Percentiles rank a stretch among this genome's conserved stretches.
Evolutionary conservation across 805 yeast species (phyloP).

Genomic region (Saccharomyces mikatae): DNA sequence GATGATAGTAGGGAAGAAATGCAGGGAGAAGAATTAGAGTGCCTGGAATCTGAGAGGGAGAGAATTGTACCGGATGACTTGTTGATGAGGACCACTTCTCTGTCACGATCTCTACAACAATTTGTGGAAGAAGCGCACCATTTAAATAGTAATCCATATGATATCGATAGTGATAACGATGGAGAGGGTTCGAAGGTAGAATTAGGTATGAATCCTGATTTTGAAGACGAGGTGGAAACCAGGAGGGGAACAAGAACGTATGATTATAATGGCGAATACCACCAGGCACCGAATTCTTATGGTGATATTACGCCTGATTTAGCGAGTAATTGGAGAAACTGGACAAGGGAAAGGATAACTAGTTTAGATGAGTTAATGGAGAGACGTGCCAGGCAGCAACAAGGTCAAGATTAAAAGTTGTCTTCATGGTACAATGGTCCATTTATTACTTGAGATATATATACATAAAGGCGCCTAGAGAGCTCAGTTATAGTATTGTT

Average conservation of each 20-base stretch:
- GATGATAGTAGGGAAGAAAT: constrained; percentile 13
- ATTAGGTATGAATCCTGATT: constrained; percentile 16
- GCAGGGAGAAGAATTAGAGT: constrained; percentile 19
- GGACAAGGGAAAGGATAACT: constrained; percentile 6
- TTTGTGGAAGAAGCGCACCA: constrained; percentile 18
- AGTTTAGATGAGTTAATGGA: constrained; percentile 9
- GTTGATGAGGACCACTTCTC: constrained; percentile 4
- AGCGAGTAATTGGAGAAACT: constrained; percentile 10
- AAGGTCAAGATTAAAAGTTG: constrained; percentile 4
- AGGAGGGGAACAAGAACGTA: background rate
- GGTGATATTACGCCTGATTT: background rate
- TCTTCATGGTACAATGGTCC: background rate
- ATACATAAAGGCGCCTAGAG: background rate
- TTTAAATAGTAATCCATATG: constrained; percentile 15
- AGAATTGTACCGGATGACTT: constrained; percentile 2
- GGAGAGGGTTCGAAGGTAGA: constrained; percentile 34
- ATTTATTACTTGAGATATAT: background rate
- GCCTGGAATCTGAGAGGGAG: constrained; percentile 8
- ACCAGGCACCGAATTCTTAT: background rate
- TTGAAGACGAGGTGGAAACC: constrained; percentile 8
- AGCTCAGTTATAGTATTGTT: background rate
- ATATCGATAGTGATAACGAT: constrained; percentile 19
- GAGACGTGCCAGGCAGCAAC: constrained; percentile 4
- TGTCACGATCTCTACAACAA: constrained; percentile 16
- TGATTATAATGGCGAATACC: background rate